These are phyloP conservation scores for Yamadazyma mexicana DNA, from an alignment of 1,139 yeast species.

Conservation along the genomic window DNA sequence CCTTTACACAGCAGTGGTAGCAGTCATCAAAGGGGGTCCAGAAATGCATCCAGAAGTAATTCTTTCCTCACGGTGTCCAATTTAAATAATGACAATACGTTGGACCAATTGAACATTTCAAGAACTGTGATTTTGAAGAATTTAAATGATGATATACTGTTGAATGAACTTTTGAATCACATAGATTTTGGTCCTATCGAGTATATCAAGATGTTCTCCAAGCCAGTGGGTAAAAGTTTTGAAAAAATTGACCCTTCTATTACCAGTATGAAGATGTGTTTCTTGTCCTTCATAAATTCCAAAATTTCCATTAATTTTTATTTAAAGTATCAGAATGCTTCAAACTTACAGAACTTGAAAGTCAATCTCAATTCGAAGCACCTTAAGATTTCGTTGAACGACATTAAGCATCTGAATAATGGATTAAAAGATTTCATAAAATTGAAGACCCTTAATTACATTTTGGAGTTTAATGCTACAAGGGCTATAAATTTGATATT, in stretches of 20 bases:
- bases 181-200: conserved; percentile 48
- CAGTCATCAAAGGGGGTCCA: too few relatives aligned
- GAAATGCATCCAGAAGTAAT: background rate
- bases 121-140: conserved; percentile 40
- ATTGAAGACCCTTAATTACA: conserved; percentile 43
- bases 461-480: conserved; percentile 42
- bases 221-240: conserved; percentile 26
- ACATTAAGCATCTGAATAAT: conserved; percentile 16
- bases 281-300: conserved; percentile 41
- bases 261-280: conserved; percentile 28
- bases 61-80: conserved; percentile 5
- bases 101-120: conserved; percentile 37
- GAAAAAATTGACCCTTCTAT: conserved; percentile 19
- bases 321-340: conserved; percentile 31
- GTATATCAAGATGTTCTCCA: conserved; percentile 36
- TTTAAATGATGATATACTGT: conserved; percentile 25
- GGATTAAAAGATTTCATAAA: conserved; percentile 39
- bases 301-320: conserved; percentile 36
- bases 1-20: too few relatives aligned
- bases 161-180: conserved; percentile 32
- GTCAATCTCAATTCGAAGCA: conserved; percentile 28
- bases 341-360: conserved; percentile 28
- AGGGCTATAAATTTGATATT: conserved; percentile 29
- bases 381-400: conserved; percentile 35
- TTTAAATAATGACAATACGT: conserved; percentile 19